Evolutionary conservation across 768 basidiomycete genomes (phyloP), one percentile per base, ranked within the genome.

Genomic region (Trametes cingulata): DNA sequence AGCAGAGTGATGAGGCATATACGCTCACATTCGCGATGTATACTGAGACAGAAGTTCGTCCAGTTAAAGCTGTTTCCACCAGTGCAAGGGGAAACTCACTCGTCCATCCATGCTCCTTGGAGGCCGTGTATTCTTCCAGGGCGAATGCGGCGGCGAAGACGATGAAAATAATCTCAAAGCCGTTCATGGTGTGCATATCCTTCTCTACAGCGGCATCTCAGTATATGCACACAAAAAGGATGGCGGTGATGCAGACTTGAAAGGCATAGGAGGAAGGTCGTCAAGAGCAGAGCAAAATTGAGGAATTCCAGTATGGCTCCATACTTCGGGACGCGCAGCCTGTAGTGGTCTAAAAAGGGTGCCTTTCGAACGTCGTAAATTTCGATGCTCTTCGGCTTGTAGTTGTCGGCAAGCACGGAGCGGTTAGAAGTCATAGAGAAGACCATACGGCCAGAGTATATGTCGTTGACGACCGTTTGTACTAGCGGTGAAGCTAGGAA

Each of bases 331-430:
- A 95, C 92, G 13, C 91, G 85, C 40, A 95, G 76, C 62, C 90
- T 88, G 54, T 94, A 93, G 69, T 97, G 93, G 69, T 95, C 88
- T 14, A 95, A 79, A 68, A 91, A 86, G 0, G 90, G 86, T 1
- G 85, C 84, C 17, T 76, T 80, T 24, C 82, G 80, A 37, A 79
- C 77, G 67, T 92, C 80, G 71, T 94, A 93, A 33, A 87, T 77
- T 66, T 87, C 85, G 63, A 89, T 91, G 17, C 83, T 83, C 41
- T 82, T 82, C 33, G 82, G 84, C 74, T 91, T 93, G 76, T 98
- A 98, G 68, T 92, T 91, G 72, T 98, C 96, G 17, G 89, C 87
- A 8, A 98, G 79, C 51, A 98, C 82, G 1, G 93, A 90, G 24
- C 88, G 85, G 0, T 77, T 73, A 7, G 83, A 78, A 6, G 82